phyloP scores from a whole-genome alignment of 2,329 filamentous ascomycete species.

The Alternaria arbusti region DNA sequence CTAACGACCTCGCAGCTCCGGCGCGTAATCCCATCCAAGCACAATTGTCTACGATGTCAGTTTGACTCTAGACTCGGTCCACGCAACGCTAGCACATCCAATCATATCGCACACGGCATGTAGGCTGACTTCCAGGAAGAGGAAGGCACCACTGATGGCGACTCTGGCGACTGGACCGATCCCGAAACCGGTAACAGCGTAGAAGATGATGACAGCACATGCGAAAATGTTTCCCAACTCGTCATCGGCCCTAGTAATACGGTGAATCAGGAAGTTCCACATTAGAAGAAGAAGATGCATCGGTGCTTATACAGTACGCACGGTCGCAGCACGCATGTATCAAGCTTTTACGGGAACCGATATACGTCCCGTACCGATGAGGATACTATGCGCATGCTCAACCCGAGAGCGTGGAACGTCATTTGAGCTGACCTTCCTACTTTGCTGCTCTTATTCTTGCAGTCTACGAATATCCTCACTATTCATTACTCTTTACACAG shows the following conservation, averaged over 20 bases:
- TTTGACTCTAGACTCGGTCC: not conserved
- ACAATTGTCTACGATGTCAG: not conserved
- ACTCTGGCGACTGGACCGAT: not conserved
- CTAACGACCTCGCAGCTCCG: not conserved
- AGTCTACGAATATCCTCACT: not conserved
- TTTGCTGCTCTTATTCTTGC: not conserved
- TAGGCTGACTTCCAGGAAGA: conserved; percentile 7
- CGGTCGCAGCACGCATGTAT: not conserved
- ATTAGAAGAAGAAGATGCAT: not conserved
- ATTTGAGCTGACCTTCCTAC: not conserved
- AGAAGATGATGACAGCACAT: not conserved
- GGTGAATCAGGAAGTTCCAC: not conserved
- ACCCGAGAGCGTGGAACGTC: not conserved
- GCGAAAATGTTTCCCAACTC: not conserved
- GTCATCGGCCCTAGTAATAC: not conserved
- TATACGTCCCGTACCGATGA: not conserved
- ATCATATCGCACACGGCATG: conserved; percentile 11
- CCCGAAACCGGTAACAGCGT: not conserved
- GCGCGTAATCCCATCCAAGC: not conserved
- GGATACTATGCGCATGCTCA: not conserved
- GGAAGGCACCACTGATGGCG: not conserved
- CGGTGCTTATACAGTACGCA: not conserved
- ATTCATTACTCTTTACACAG: not conserved
- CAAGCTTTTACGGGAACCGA: not conserved
- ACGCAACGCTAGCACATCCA: conserved; percentile 3